Base-by-base conservation (phyloP, 345 rosid species). In the Hibiscus trionum region DNA sequence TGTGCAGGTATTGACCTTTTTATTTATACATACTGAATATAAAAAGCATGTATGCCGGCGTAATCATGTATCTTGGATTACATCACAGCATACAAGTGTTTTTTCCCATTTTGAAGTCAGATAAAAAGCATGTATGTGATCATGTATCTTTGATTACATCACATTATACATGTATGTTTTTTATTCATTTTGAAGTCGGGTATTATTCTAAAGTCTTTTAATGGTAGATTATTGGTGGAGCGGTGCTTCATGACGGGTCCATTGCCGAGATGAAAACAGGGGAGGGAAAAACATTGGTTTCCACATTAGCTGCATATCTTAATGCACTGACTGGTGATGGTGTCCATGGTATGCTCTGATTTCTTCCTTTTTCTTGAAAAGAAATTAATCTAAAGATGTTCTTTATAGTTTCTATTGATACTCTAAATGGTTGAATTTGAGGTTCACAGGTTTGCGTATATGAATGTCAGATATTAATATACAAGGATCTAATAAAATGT, bases 231-330 rank as follows among this genome's bases (percentile, higher is more conserved):
- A 91, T 93, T 82, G 98, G 98, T 68, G 97, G 98, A 50, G 96
- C 97, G 11, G 97, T 93, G 71, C 98, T 93, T 80, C 97, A 93
- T 80, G 98, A 91, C 70, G 98, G 97, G 59, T 90, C 94, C 77
- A 93, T 93, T 82, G 94, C 97, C 0, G 98, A 93, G 87, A 93
- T 93, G 98, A 91, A 90, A 86, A 93, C 98, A 2, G 97, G 98
- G 31, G 97, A 91, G 79, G 98, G 98, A 56, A 93, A 93, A 82
- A 91, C 98, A 69, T 78, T 93, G 76, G 98, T 93, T 66, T 93
- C 98, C 50, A 91, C 98, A n/a, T 80, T 93, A 79, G 94, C 98
- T 44, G 98, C 97, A 64, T 93, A 91, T 82, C 96, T 91, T 56
- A 93, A 91, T 83, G 98, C 97, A 59, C 80, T 93, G 77, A 83